Evolutionary conservation across 345 rosid species (phyloP), one percentile per base, ranked within the genome.

Genomic region (Eucalyptus curtisii): DNA sequence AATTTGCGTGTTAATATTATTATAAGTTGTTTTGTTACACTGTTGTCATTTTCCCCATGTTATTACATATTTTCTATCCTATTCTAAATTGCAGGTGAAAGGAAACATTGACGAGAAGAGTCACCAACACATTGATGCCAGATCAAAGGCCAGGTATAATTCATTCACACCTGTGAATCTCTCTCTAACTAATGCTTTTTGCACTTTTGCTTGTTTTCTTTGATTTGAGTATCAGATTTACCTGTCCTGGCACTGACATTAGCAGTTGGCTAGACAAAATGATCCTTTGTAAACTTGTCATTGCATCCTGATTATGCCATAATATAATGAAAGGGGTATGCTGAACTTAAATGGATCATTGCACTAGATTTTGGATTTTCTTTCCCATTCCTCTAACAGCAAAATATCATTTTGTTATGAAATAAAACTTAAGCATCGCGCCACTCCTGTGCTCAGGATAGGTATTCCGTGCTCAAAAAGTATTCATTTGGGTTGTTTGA

Each of bases 111-210:
- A 90, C 25, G 61, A 88, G n/a, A 90, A 88, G 49, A 90, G 89
- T n/a, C 91, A 88, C 89, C 91, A 90, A 86, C 91, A 90, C 22
- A 55, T 95, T 87, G 99, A 98, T 88, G 99, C 99, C 47, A 97
- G 99, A 82, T 93, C 98, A 84, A 96, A 94, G 94, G 93, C 96
- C 88, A 95, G 99, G 99, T 98, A 92, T 25, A 45, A n/a, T 87
- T 27, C 47, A 47, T 49, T 88, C 61, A 25, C 52, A 42, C 50
- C 81, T 86, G 71, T 71, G 22, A 37, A 53, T 44, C 30, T 13
- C 80, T 59, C 30, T 86, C 47, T 76, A 76, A 76, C 47, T 76
- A 20, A 76, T 19, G 82, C 47, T 76, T 76, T 19, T 76, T 20
- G 82, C 82, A 76, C 82, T 37, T 10, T 76, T 76, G 15, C 47